Evolutionary conservation across 768 basidiomycete genomes (phyloP), one percentile per base, ranked within the genome.

Genomic region (Russula brevipes): DNA sequence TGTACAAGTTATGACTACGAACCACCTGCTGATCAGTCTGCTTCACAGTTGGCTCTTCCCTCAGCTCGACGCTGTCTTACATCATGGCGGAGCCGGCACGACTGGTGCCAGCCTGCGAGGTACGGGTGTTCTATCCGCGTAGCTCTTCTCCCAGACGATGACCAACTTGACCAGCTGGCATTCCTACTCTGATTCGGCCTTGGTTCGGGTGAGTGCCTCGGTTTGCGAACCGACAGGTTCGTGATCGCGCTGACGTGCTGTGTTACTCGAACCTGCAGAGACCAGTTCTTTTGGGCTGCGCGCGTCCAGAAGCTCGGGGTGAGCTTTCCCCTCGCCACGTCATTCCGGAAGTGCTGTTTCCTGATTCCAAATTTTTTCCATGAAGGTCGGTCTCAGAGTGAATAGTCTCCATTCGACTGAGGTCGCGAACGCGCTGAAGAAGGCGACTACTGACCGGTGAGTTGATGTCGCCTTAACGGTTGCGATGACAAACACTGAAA

Each of bases 81-180:
- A 86, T 72, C 85, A 88, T 64, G 86, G 86, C 24, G 87, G 87
- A 8, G 86, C 86, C 5, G 87, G 86, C 12, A 88, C 86, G 0
- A 87, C 86, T 0, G 86, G 85, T 0, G 86, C 86, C 2, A 84
- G 82, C 70, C 73, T 88, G 31, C 68, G 80, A 65, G 79, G 82
- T 68, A 70, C 52, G 58, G 24, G n/a, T 35, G 19, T 54, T 61
- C 24, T 33, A 35, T 36, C 36, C 36, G 1, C 5, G 11, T 50
- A 6, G n/a, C 1, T n/a, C n/a, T 47, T 12, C 46, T 51, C 24
- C 16, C 31, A 5, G 45, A 35, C 35, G 41, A 38, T 45, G 51
- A 42, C 24, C 46, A 16, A 54, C 19, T 1, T 1, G 14, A 47
- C 8, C 45, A 70, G 82, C 83, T 42, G 85, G 85, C 1, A 77